Evolutionary conservation across 1,139 yeast genomes (phyloP), one percentile per base, ranked within the genome.

Genomic region (Scheffersomyces cryptocercus): DNA sequence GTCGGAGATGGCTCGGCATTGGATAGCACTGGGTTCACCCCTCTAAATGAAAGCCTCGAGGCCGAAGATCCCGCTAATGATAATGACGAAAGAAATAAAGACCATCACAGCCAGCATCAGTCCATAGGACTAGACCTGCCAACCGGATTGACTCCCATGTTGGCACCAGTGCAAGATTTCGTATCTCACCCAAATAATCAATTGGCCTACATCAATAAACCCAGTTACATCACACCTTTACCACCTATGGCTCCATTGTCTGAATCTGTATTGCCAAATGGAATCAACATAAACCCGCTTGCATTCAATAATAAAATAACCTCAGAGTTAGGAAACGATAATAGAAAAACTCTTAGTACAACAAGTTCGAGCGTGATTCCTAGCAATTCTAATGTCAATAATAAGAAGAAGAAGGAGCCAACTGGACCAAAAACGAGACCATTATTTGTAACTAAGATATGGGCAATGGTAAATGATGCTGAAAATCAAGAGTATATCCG

Each of bases 401-500:
- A 42, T 44, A 15, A 50, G 5, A 66, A 59, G 47, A 65, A 64
- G 39, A 70, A 71, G 48, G 77, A 73, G 33, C 50, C 54, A 3
- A 50, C 56, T 11, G 69, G 66, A 1, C 71, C 77, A 8, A 72
- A 73, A 46, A 56, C 75, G 1, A 57, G 90, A 43, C 96, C 97
- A 1, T 95, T 96, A 0, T 93, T 93, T 68, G 96, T 93, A 5
- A 81, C 85, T 73, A 93, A 93, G 62, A 72, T 93, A 29, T 93
- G 98, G 98, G 80, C 85, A 30, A 93, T 93, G 97, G 91, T 93
- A 10, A 90, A 90, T 61, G 97, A 91, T 59, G 72, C 81, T 0
- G 61, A 68, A 1, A 91, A 91, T 61, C 64, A 75, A 13, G 78
- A 84, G 37, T 82, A 83, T 54, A 91, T 93, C 36, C 74, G 83